Conservation (phyloP, 2,329 filamentous ascomycete genomes). For the Epichloe coenophiala region DNA sequence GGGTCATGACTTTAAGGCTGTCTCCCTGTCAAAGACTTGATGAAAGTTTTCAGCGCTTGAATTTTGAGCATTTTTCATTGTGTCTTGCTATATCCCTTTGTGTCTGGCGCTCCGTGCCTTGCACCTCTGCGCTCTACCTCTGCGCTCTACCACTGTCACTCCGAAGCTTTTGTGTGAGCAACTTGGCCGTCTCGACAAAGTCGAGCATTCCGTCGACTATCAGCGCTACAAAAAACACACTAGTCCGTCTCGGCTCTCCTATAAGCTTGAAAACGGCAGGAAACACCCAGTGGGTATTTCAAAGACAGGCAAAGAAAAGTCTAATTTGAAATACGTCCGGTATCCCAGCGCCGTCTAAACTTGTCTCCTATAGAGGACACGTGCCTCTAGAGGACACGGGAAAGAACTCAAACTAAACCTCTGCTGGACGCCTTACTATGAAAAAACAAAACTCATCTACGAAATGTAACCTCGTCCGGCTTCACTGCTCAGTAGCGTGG, state of each 20-base stretch:
- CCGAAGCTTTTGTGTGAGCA: background rate
- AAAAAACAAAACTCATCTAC: slow-evolving; percentile 16
- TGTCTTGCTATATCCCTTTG: slow-evolving; percentile 4
- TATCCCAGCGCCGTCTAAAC: background rate
- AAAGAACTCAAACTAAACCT: background rate
- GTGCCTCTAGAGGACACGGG: background rate
- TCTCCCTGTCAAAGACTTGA: background rate
- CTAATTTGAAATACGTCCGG: background rate
- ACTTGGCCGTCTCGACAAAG: background rate
- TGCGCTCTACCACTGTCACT: background rate
- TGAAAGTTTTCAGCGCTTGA: background rate
- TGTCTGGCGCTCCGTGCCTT: background rate
- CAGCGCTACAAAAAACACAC: background rate
- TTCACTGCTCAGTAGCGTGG: slow-evolving; percentile 50
- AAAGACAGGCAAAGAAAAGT: background rate
- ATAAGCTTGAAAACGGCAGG: background rate
- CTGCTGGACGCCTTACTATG: background rate
- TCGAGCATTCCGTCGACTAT: background rate
- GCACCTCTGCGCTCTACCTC: background rate
- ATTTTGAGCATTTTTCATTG: slow-evolving; percentile 1
- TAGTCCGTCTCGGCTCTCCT: background rate
- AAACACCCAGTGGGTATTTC: background rate
- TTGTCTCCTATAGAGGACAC: background rate
- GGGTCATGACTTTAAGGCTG: background rate
- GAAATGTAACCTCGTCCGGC: slow-evolving; percentile 51